These are phyloP conservation scores for Cladorrhinum sp. DNA, from an alignment of 2,329 filamentous ascomycete species.

Conservation along the genomic window DNA sequence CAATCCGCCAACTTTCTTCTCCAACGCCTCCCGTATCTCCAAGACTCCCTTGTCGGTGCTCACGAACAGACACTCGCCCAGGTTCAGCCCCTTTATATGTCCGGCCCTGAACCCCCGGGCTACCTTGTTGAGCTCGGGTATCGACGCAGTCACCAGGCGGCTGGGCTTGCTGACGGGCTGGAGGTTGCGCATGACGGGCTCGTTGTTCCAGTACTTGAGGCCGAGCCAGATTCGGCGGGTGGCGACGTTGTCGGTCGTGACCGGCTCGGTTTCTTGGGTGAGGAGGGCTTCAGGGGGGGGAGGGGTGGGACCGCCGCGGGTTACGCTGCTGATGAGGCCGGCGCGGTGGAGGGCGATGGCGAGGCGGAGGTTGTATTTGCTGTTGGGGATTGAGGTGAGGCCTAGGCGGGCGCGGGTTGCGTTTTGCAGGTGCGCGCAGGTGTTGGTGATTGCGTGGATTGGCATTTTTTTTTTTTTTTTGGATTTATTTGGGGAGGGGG, in stretches of 20 bases:
- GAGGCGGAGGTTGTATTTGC: conserved; percentile 74
- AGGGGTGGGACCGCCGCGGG: conserved; percentile 61
- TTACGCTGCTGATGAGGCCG: conserved; percentile 78
- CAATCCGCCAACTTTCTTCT: conserved; percentile 75
- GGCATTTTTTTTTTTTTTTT: conserved; percentile 33
- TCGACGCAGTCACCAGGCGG: conserved; percentile 64
- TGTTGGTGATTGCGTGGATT: conserved; percentile 70
- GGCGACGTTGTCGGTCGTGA: conserved; percentile 70
- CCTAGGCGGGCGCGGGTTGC: conserved; percentile 78
- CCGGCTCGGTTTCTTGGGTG: conserved; percentile 49
- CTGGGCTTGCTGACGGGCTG: conserved; percentile 70
- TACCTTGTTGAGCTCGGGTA: conserved; percentile 60
- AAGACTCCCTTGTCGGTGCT: conserved; percentile 74
- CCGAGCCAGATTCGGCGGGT: conserved; percentile 79
- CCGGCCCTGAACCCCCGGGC: conserved; percentile 67
- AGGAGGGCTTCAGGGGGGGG: conserved; percentile 47
- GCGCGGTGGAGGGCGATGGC: conserved; percentile 75
- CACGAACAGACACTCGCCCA: conserved; percentile 82
- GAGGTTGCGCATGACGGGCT: conserved; percentile 71
- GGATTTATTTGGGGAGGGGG: no score
- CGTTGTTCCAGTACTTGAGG: conserved; percentile 83
- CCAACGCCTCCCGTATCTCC: conserved; percentile 78
- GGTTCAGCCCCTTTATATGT: conserved; percentile 68
- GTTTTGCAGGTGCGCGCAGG: conserved; percentile 91
- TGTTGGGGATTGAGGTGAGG: conserved; percentile 77